These are phyloP conservation scores for Yamadazyma siamensis DNA, from an alignment of 1,139 yeast species.

Conservation along the genomic window DNA sequence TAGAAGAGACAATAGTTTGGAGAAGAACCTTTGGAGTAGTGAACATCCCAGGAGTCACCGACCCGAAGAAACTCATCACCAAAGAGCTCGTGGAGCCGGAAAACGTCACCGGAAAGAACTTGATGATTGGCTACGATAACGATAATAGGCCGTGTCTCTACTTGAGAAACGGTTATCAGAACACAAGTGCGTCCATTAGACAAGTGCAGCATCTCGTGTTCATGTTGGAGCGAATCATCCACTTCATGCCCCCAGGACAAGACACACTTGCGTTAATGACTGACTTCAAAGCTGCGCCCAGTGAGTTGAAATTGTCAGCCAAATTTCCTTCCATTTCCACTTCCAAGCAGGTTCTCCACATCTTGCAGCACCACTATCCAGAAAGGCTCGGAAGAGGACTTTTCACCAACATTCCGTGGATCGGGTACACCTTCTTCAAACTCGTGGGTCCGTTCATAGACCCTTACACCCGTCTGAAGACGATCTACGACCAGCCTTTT, in stretches of 20 bases:
- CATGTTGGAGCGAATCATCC: slow-evolving; percentile 86
- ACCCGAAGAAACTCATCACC: slow-evolving; percentile 45
- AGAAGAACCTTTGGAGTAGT: slow-evolving; percentile 87
- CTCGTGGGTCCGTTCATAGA: slow-evolving; percentile 92
- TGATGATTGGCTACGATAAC: slow-evolving; percentile 84
- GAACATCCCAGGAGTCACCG: slow-evolving; percentile 44
- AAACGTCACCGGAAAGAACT: slow-evolving; percentile 84
- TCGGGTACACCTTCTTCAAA: slow-evolving; percentile 86
- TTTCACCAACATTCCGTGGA: slow-evolving; percentile 87
- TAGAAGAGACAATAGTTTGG: slow-evolving; percentile 81
- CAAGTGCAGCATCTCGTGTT: slow-evolving; percentile 93
- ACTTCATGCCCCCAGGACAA: slow-evolving; percentile 94
- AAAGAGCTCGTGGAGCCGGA: slow-evolving; percentile 66
- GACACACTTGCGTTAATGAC: slow-evolving; percentile 85
- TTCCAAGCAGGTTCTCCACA: slow-evolving; percentile 76
- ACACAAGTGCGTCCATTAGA: slow-evolving; percentile 78
- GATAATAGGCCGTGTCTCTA: slow-evolving; percentile 88
- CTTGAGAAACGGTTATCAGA: slow-evolving; percentile 88
- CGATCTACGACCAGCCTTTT: slow-evolving; percentile 87
- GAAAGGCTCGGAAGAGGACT: slow-evolving; percentile 91
- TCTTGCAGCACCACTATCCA: slow-evolving; percentile 92
- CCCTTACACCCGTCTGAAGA: slow-evolving; percentile 88
- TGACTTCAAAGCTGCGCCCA: slow-evolving; percentile 72
- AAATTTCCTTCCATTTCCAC: slow-evolving; percentile 43
- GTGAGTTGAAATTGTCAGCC: slow-evolving; percentile 35